phyloP scores from a whole-genome alignment of 2,329 filamentous ascomycete genomes.

The Trichoderma sp. region DNA sequence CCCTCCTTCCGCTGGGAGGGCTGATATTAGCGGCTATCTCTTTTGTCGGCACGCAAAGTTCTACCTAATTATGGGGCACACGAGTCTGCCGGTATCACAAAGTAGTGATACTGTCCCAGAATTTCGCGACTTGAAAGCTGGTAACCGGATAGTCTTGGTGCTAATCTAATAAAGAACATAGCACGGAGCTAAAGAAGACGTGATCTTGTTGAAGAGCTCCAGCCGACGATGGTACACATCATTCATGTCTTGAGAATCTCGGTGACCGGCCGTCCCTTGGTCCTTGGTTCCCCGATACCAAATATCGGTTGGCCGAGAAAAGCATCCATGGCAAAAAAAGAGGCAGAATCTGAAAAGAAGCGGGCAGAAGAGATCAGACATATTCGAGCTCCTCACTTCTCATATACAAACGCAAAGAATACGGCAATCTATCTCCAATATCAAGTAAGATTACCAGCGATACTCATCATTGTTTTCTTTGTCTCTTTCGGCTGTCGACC shows the following conservation, averaged over 20 bases:
- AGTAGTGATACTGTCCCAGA: not conserved
- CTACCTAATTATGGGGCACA: not conserved
- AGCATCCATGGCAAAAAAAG: not conserved
- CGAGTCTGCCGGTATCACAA: not conserved
- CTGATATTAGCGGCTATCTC: not conserved
- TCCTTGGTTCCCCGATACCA: not conserved
- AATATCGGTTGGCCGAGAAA: not conserved
- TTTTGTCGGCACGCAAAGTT: not conserved
- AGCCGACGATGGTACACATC: not conserved
- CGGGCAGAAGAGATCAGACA: not conserved
- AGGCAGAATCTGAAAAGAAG: not conserved
- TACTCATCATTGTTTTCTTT: not conserved
- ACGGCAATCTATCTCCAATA: not conserved
- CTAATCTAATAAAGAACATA: not conserved
- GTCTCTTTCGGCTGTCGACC: not conserved
- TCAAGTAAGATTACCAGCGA: not conserved
- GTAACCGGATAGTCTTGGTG: not conserved
- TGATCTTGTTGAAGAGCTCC: not conserved
- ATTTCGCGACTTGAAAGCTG: not conserved
- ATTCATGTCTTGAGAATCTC: not conserved
- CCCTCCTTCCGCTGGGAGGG: not conserved
- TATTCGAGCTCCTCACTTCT: not conserved
- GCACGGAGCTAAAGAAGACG: not conserved
- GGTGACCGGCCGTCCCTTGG: not conserved
- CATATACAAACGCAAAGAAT: not conserved